Percentiles rank a stretch among this genome's conserved stretches.
Evolutionary conservation across 331 rosid species (phyloP).

Genomic region (Quercus lobata): DNA sequence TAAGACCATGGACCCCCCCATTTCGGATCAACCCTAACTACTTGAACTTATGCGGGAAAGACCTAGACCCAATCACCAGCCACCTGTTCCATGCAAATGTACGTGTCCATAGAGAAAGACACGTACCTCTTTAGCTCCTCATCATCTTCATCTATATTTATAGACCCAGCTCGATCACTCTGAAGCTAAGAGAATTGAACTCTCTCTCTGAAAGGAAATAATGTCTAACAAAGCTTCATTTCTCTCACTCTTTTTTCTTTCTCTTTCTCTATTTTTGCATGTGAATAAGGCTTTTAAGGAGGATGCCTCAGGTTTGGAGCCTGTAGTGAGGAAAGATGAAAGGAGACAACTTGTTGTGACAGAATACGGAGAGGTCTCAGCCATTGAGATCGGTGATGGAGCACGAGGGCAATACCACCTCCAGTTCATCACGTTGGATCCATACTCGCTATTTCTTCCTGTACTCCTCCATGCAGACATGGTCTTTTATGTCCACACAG

Average conservation of each 20-base stretch:
- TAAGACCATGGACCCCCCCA: not conserved
- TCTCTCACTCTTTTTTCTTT: constrained; percentile 20
- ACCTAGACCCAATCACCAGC: constrained; percentile 17
- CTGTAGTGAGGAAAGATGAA: constrained; percentile 46
- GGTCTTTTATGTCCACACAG: constrained; percentile 77
- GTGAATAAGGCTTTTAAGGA: constrained; percentile 27
- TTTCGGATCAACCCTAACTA: constrained; percentile 8
- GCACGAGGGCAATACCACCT: constrained; percentile 49
- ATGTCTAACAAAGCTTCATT: constrained; percentile 5
- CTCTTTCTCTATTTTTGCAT: constrained; percentile 4
- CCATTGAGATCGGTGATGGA: constrained; percentile 45
- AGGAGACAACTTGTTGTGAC: constrained; percentile 39
- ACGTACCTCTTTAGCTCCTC: constrained; percentile 21
- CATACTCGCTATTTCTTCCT: constrained; percentile 84
- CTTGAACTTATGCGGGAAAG: constrained; percentile 12
- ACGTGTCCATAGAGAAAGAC: constrained; percentile 52
- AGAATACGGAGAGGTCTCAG: constrained; percentile 62
- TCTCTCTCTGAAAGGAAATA: constrained; percentile 10
- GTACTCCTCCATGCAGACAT: constrained; percentile 74
- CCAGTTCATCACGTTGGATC: constrained; percentile 77
- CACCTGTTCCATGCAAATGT: constrained; percentile 30
- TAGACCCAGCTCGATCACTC: not conserved
- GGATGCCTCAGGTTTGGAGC: constrained; percentile 21
- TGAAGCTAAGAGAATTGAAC: not conserved
- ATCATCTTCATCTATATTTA: constrained; percentile 30